These are phyloP conservation scores for Pyrus betulifolia DNA, from an alignment of 306 rosid genomes.

Conservation along the genomic window DNA sequence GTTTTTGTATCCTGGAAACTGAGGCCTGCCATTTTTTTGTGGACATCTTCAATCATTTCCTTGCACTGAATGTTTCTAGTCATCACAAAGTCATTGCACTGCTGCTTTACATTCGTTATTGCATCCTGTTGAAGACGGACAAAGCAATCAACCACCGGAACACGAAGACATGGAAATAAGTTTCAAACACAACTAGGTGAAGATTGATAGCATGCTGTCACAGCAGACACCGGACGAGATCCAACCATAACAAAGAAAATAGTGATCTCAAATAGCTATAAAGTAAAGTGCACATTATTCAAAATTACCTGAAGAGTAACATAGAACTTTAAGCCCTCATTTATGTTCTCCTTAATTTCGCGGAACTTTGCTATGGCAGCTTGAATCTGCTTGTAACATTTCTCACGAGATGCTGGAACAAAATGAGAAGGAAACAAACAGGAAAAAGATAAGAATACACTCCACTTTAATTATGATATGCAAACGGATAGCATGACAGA, in stretches of 20 bases:
- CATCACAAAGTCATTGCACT: slow-evolving; percentile 90
- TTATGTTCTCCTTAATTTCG: slow-evolving; percentile 88
- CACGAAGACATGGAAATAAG: background rate
- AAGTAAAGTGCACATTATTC: background rate
- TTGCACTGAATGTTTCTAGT: slow-evolving; percentile 95
- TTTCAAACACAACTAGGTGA: background rate
- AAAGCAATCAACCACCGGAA: background rate
- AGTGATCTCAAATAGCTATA: background rate
- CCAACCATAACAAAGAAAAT: background rate
- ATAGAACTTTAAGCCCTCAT: slow-evolving; percentile 89
- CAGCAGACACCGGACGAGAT: background rate
- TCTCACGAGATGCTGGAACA: slow-evolving; percentile 79
- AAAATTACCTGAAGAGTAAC: slow-evolving; percentile 74
- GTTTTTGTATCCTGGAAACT: slow-evolving; percentile 72
- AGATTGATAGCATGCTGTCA: background rate
- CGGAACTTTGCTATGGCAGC: slow-evolving; percentile 82
- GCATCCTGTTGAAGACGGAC: slow-evolving; percentile 55
- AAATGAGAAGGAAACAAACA: slow-evolving; percentile 17
- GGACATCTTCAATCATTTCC: slow-evolving; percentile 96
- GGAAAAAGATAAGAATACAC: slow-evolving; percentile 3
- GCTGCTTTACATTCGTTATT: slow-evolving; percentile 89
- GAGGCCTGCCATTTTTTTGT: slow-evolving; percentile 81
- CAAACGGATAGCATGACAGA: background rate
- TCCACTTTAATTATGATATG: background rate
- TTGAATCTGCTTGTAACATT: slow-evolving; percentile 92